Percentiles rank a stretch among this genome's conserved stretches.
Conservation (phyloP, 345 rosid species). For the Brassica cretica region DNA sequence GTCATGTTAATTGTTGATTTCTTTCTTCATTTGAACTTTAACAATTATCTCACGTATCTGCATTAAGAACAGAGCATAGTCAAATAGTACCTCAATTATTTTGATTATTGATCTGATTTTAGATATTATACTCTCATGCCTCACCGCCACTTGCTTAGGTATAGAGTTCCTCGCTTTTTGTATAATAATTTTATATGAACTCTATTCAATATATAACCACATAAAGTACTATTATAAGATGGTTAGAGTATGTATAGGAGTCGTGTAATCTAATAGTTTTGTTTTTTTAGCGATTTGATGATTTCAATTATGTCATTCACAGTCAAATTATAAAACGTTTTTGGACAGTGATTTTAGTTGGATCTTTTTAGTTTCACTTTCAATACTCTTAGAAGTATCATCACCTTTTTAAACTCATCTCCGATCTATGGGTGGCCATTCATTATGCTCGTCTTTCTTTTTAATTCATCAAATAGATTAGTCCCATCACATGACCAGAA, state of each 20-base stretch:
- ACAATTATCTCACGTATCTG: slow-evolving; percentile 17
- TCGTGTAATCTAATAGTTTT: neutral
- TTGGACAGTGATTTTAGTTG: neutral
- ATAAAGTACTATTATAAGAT: neutral
- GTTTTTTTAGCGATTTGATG: neutral
- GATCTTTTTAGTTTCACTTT: neutral
- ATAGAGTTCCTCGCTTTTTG: slow-evolving; percentile 16
- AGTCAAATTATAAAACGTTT: neutral
- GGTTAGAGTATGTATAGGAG: slow-evolving; percentile 5
- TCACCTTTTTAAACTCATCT: neutral
- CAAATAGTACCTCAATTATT: neutral
- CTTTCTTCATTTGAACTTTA: slow-evolving; percentile 4
- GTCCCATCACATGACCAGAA: slow-evolving; percentile 12
- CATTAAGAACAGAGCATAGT: neutral
- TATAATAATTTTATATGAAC: slow-evolving; percentile 9
- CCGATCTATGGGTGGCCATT: neutral
- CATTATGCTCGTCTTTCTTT: neutral
- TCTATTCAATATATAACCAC: slow-evolving; percentile 18
- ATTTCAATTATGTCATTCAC: neutral
- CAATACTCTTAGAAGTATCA: neutral
- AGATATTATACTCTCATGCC: slow-evolving; percentile 15
- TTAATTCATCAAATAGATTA: neutral
- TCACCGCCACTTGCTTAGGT: slow-evolving; percentile 38
- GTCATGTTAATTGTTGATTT: slow-evolving; percentile 30
- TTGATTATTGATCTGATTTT: neutral